phyloP scores from a whole-genome alignment of 1,139 yeast species.

The Geotrichum fermentans region DNA sequence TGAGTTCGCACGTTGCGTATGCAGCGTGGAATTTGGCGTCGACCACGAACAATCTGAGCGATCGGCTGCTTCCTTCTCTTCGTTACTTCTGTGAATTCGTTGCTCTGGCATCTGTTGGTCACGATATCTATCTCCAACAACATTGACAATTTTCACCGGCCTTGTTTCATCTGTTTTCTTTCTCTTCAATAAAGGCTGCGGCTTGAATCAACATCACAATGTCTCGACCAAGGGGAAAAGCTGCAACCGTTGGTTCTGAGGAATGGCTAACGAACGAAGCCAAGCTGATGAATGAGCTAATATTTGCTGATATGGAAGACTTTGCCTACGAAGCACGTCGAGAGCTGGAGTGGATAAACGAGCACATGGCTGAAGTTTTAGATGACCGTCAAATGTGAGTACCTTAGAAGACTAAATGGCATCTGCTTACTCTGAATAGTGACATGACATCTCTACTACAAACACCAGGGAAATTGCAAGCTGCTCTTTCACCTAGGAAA shows the following conservation, averaged over 20 bases:
- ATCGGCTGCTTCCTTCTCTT: too few relatives aligned
- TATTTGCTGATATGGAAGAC: conserved; percentile 39
- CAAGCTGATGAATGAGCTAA: conserved; percentile 32
- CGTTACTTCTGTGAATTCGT: too few relatives aligned
- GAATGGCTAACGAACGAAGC: conserved; percentile 46
- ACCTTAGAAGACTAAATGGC: background rate
- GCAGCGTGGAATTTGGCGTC: too few relatives aligned
- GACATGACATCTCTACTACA: conserved; percentile 31
- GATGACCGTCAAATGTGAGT: conserved; percentile 29
- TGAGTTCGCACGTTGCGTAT: too few relatives aligned
- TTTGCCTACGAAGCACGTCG: conserved; percentile 40
- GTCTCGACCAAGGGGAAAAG: background rate
- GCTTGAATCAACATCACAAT: background rate
- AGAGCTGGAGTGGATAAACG: conserved; percentile 42
- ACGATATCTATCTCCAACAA: too few relatives aligned
- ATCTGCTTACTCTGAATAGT: conserved; percentile 6
- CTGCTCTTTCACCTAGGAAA: conserved; percentile 35
- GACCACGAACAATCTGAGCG: too few relatives aligned
- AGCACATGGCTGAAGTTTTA: conserved; percentile 27
- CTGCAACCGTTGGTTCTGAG: conserved; percentile 37
- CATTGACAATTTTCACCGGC: too few relatives aligned
- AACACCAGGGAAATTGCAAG: conserved; percentile 35
- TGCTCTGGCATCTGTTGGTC: too few relatives aligned
- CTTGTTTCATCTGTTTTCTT: too few relatives aligned
- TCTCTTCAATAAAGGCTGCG: too few relatives aligned